A percentile compares a stretch with the other conserved stretches of the same genome.
Evolutionary conservation across 192 early-diverging fungal species (phyloP).

Genomic region (Jimgerdemannia lactiflua): DNA sequence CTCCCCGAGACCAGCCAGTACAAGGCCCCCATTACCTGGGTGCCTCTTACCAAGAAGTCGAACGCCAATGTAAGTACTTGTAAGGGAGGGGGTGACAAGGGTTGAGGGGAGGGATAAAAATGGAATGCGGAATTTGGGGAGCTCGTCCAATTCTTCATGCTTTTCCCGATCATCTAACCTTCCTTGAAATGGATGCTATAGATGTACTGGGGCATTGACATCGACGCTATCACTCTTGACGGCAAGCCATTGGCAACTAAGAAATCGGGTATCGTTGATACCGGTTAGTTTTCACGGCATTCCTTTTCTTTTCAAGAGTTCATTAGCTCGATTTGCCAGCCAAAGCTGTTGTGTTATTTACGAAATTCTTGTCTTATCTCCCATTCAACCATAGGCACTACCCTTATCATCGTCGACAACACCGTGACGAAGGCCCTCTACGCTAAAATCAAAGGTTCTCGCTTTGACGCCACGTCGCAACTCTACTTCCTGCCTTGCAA

Average conservation of each 20-base stretch:
- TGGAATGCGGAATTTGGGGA: too few relatives aligned
- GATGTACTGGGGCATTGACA: conserved; percentile 24
- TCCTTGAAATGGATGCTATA: too few relatives aligned
- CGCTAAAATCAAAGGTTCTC: conserved; percentile 6
- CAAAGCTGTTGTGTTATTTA: background rate
- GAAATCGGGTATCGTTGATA: background rate
- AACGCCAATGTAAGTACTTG: background rate
- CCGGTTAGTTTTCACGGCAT: background rate
- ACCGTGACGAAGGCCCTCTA: background rate
- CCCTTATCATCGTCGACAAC: conserved; percentile 15
- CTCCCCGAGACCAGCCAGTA: conserved; percentile 12
- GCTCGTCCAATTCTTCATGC: too few relatives aligned
- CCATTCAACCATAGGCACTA: conserved; percentile 13
- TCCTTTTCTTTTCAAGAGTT: too few relatives aligned
- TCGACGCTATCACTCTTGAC: conserved; percentile 12
- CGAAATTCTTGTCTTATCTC: conserved; percentile 1
- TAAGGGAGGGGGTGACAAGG: too few relatives aligned
- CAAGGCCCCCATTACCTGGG: conserved; percentile 18
- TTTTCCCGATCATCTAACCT: too few relatives aligned
- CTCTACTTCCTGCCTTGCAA: background rate
- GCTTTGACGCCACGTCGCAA: background rate
- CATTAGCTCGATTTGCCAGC: background rate
- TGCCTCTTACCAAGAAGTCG: background rate
- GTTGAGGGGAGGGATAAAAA: too few relatives aligned
- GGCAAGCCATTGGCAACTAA: background rate